Conservation (phyloP, 306 rosid species). For the Vicia sativa region DNA sequence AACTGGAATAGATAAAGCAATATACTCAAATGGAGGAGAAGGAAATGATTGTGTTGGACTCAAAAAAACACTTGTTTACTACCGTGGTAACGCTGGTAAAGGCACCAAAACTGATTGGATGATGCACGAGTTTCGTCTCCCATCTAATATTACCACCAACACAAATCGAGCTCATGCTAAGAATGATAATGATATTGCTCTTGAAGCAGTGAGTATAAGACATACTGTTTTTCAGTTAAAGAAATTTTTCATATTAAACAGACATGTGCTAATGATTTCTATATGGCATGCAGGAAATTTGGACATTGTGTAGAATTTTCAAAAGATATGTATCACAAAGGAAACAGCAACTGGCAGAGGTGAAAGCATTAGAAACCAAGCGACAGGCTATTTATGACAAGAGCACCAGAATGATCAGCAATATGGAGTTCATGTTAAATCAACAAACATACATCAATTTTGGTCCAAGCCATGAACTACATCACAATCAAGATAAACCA, state of each 20-base stretch:
- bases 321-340: slow-evolving; percentile 60
- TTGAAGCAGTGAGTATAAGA: slow-evolving; percentile 45
- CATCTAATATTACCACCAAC: slow-evolving; percentile 36
- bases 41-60: slow-evolving; percentile 69
- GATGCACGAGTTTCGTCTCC: slow-evolving; percentile 98
- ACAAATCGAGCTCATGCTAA: slow-evolving; percentile 3
- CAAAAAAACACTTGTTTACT: slow-evolving; percentile 86
- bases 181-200: slow-evolving; percentile 15
- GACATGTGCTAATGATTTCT: neutral
- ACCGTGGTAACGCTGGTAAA: slow-evolving; percentile 87
- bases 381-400: slow-evolving; percentile 33
- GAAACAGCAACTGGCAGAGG: slow-evolving; percentile 51
- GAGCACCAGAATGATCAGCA: slow-evolving; percentile 31
- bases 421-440: slow-evolving; percentile 36
- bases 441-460: slow-evolving; percentile 60
- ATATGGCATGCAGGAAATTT: slow-evolving; percentile 69
- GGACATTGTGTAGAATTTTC: slow-evolving; percentile 92
- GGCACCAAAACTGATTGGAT: slow-evolving; percentile 98
- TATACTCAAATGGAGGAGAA: slow-evolving; percentile 51
- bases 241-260: too few species aligned
- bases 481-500: slow-evolving; percentile 49
- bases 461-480: slow-evolving; percentile 34
- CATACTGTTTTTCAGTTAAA: too few species aligned
- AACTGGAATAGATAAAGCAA: slow-evolving; percentile 65
- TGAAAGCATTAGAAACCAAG: slow-evolving; percentile 52